Percentiles rank a stretch among this genome's conserved stretches.
phyloP scores from a whole-genome alignment of 2,329 filamentous ascomycete species.

The Aspergillus novoparasiticus region DNA sequence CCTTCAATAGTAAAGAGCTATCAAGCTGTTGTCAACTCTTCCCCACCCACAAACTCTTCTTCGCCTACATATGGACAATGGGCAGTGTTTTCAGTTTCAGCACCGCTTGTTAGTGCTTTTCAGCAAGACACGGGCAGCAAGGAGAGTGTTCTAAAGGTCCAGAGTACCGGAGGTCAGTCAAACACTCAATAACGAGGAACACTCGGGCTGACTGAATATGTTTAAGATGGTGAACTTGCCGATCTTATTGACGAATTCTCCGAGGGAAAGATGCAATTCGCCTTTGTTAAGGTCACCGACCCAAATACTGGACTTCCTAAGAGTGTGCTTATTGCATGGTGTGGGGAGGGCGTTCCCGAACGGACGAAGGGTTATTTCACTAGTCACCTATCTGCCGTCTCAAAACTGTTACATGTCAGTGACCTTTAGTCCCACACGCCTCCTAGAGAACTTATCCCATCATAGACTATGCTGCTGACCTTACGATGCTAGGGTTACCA shows the following conservation, averaged over 20 bases:
- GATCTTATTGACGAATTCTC: constrained; percentile 95
- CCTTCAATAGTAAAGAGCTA: constrained; percentile 79
- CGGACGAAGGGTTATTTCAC: constrained; percentile 98
- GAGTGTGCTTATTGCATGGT: constrained; percentile 92
- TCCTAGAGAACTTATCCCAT: not conserved
- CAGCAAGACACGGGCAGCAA: constrained; percentile 78
- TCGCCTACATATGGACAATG: constrained; percentile 88
- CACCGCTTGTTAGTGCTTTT: constrained; percentile 89
- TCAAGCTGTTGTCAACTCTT: constrained; percentile 66
- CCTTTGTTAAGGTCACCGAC: constrained; percentile 94
- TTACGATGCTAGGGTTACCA: constrained; percentile 71
- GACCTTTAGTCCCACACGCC: constrained; percentile 4
- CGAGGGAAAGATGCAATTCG: constrained; percentile 95
- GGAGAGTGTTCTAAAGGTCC: constrained; percentile 94
- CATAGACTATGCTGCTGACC: constrained; percentile 4
- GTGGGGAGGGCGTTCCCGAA: constrained; percentile 96
- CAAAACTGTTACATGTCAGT: constrained; percentile 80
- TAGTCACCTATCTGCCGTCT: constrained; percentile 84
- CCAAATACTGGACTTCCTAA: constrained; percentile 89
- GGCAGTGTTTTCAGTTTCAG: constrained; percentile 91
- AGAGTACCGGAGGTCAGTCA: constrained; percentile 77
- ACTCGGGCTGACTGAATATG: constrained; percentile 22
- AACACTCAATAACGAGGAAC: too few species aligned
- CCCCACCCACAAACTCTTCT: constrained; percentile 55
- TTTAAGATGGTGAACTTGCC: constrained; percentile 80